Evolutionary conservation across 768 basidiomycete species (phyloP).

Genomic region (Lentinula lateritia): DNA sequence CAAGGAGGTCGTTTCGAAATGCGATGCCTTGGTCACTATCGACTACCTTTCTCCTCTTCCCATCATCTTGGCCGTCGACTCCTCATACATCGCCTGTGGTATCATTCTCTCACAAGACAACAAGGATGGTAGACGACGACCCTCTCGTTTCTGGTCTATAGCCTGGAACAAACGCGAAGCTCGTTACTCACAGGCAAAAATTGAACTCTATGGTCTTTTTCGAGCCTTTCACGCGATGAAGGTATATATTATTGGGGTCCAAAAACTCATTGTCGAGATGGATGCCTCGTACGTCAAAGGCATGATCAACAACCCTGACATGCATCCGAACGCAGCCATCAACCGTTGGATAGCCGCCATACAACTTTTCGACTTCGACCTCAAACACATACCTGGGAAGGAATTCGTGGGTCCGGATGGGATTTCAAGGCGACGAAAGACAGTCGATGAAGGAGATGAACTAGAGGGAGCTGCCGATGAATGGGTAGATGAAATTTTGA

Average conservation of each 20-base stretch:
- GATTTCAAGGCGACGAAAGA: too few species aligned
- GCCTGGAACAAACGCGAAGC: constrained; percentile 15
- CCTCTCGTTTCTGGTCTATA: neutral
- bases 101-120: neutral
- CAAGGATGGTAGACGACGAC: neutral
- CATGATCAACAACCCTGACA: neutral
- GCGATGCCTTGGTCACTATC: constrained; percentile 7
- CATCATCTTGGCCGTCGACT: constrained; percentile 27
- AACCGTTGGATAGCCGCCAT: neutral
- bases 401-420: too few species aligned
- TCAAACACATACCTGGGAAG: constrained; percentile 26
- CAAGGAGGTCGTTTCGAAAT: neutral
- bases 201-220: constrained; percentile 19
- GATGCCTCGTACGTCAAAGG: too few species aligned
- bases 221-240: constrained; percentile 26
- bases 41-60: constrained; percentile 21
- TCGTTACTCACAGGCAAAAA: constrained; percentile 19
- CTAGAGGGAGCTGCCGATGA: neutral
- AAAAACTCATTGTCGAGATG: neutral
- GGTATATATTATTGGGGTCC: neutral
- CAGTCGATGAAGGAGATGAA: too few species aligned
- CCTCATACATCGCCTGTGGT: constrained; percentile 16
- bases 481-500: neutral
- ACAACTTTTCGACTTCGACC: constrained; percentile 17
- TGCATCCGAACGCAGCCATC: neutral